Evolutionary conservation across 768 basidiomycete species (phyloP).

Genomic region (Russula sp.): DNA sequence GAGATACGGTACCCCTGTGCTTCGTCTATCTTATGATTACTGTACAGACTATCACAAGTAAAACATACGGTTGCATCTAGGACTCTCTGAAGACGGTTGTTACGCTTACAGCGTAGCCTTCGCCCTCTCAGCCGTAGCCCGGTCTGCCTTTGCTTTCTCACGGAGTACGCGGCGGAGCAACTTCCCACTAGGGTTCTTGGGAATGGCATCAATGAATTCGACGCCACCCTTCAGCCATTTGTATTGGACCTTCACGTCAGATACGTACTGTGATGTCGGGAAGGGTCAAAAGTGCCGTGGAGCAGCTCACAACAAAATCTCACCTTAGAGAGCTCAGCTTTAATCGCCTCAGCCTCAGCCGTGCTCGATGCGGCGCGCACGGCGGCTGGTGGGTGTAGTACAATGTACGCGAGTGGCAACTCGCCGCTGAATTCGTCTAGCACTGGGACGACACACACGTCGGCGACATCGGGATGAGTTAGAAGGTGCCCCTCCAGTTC

Average conservation of each 20-base stretch:
- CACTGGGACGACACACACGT: slow-evolving; percentile 60
- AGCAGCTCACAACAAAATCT: neutral
- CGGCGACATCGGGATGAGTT: slow-evolving; percentile 51
- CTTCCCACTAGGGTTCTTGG: slow-evolving; percentile 32
- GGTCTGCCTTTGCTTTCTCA: slow-evolving; percentile 23
- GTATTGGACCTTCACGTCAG: slow-evolving; percentile 32
- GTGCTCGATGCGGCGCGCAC: slow-evolving; percentile 5
- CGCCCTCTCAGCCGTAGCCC: slow-evolving; percentile 11
- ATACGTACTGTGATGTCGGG: slow-evolving; percentile 25
- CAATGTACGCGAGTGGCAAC: slow-evolving; percentile 63
- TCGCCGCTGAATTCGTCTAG: slow-evolving; percentile 71
- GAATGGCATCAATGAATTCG: slow-evolving; percentile 34
- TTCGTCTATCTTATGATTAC: neutral
- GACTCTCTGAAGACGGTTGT: neutral
- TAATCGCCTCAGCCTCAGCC: slow-evolving; percentile 12
- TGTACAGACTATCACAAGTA: neutral
- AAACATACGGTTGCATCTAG: neutral
- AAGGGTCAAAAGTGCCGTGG: neutral
- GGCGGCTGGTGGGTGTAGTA: slow-evolving; percentile 34
- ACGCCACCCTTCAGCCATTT: slow-evolving; percentile 36
- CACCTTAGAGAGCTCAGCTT: slow-evolving; percentile 19
- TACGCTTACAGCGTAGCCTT: slow-evolving; percentile 6
- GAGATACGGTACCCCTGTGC: neutral
- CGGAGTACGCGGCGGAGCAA: slow-evolving; percentile 29
- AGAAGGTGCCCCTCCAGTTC: slow-evolving; percentile 62